phyloP scores from a whole-genome alignment of 2,329 filamentous ascomycete species.

The Macrophomina phaseolina region DNA sequence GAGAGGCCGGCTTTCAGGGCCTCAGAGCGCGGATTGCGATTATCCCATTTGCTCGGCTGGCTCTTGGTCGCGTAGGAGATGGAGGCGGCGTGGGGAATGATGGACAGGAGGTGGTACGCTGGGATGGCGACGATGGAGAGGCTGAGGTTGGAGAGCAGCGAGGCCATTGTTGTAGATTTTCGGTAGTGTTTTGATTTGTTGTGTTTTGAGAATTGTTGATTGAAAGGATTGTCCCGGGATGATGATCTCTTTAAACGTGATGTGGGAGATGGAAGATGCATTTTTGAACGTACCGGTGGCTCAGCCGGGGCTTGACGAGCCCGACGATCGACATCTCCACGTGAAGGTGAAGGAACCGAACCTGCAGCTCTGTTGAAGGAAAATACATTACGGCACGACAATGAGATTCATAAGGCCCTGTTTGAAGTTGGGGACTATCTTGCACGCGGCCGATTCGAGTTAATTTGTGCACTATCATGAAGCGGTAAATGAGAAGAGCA shows the following conservation, averaged over 20 bases:
- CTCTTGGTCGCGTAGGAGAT: conserved; percentile 45
- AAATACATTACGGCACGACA: too few species aligned
- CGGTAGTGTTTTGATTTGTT: too few species aligned
- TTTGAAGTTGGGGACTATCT: too few species aligned
- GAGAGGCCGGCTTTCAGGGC: conserved; percentile 44
- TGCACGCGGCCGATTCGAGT: too few species aligned
- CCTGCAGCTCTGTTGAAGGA: not conserved
- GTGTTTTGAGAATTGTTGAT: not conserved
- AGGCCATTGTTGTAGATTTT: not conserved
- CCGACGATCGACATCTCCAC: not conserved
- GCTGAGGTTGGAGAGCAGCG: conserved; percentile 38
- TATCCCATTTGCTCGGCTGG: conserved; percentile 47
- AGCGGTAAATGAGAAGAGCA: too few species aligned
- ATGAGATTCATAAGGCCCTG: too few species aligned
- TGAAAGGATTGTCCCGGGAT: not conserved
- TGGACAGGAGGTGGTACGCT: conserved; percentile 49
- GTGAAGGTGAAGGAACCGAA: not conserved
- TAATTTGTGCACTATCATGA: too few species aligned
- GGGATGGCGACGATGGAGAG: conserved; percentile 53
- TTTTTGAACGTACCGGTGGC: not conserved
- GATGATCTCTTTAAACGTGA: too few species aligned
- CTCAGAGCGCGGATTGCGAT: conserved; percentile 49
- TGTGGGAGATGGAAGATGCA: too few species aligned
- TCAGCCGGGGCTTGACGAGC: not conserved
- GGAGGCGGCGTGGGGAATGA: conserved; percentile 50